Evolutionary conservation across 2,329 filamentous ascomycete genomes (phyloP), one percentile per base, ranked within the genome.

Genomic region (Elsinoe perseae): DNA sequence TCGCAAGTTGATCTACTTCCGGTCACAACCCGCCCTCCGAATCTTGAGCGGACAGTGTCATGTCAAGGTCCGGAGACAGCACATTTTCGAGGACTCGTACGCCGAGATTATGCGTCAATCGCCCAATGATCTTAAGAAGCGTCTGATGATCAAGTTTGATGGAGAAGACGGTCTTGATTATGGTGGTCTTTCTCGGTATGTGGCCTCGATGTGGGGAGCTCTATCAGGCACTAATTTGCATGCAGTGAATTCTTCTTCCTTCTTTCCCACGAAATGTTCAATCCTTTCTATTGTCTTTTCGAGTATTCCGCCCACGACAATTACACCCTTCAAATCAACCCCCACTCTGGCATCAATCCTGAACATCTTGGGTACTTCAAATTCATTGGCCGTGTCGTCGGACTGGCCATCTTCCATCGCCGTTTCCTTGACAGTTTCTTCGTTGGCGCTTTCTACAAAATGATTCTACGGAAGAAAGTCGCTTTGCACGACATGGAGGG

Each of bases 351-450:
- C 62, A 97, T 98, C 74, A 98, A 98, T 73, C 93, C 93, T 0
- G 93, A 98, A 74, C 93, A 98, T 82, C 78, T 98, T 66, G 97
- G 96, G 71, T 98, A 97, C 76, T 98, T 98, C 83, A 97, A 95
- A 73, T 98, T 98, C 69, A 98, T 98, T 67, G 93, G 93, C 50
- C 89, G 93, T 59, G 93, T 98, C 25, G 93, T 98, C 58, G 93
- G 93, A 59, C 74, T 98, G 64, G 92, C 93, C 59, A 98, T 98
- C 67, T 98, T 98, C 84, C 93, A 98, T 73, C 83, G 93, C 58
- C 85, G 93, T 52, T 98, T 98, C 80, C 76, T 98, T 61, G 93
- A 98, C 70, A 95, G 93, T 30, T 98, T 98, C 79, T 98, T 98
- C 73, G 97, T 98, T 68, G 93, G 93, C 50, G 93, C 93, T 27